Percentiles rank a stretch among this genome's conserved stretches.
These are phyloP conservation scores for Diaporthe sp. DNA, from an alignment of 2,329 filamentous ascomycete species.

Conservation along the genomic window DNA sequence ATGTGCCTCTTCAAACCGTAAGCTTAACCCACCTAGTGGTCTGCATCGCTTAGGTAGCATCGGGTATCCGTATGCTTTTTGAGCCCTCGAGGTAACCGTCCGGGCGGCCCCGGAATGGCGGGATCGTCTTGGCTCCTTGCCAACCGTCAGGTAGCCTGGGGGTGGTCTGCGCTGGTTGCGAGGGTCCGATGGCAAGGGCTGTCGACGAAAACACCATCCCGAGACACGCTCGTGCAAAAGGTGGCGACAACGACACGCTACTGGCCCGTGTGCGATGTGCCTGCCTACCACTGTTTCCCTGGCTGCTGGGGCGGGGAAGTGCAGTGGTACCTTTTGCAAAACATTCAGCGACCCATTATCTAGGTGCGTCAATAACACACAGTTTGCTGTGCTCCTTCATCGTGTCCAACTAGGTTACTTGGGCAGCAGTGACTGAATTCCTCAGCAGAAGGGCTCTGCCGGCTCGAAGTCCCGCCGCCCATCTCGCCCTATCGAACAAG, in stretches of 20 bases:
- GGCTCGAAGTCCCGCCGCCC: constrained; percentile 9
- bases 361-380: neutral
- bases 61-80: neutral
- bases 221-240: neutral
- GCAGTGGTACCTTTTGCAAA: constrained; percentile 2
- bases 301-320: neutral
- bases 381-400: neutral
- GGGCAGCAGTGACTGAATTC: constrained; percentile 11
- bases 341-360: neutral
- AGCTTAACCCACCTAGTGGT: neutral
- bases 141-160: neutral
- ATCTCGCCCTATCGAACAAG: neutral
- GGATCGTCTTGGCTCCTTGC: neutral
- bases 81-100: constrained; percentile 1
- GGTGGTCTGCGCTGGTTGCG: neutral
- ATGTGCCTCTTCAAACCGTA: constrained; percentile 21
- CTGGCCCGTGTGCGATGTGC: neutral
- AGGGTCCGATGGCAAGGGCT: neutral
- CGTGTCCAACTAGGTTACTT: neutral
- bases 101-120: neutral
- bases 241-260: neutral
- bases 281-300: neutral
- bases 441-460: constrained; percentile 1
- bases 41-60: neutral
- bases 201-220: neutral